Evolutionary conservation across 148 eudicot species (phyloP), one percentile per base, ranked within the genome.

Genomic region (Mesembryanthemum crystallinum): DNA sequence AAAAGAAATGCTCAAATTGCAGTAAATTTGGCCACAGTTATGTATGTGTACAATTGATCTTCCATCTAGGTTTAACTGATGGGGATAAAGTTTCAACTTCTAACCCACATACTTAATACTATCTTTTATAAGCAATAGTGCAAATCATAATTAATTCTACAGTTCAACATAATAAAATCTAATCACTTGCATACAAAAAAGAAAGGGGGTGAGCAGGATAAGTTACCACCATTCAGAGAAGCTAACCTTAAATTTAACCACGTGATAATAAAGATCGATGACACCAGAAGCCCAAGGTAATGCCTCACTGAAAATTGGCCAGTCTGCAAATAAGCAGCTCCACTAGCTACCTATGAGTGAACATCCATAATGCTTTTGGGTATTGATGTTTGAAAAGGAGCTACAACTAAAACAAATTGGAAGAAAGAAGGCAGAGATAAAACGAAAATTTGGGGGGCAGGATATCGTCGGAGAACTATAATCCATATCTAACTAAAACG

Each of bases 171-270:
- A 23, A 3, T 55, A 39, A 58, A 13, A 11, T 39, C 43, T 23
- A 21, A 58, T 58, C 25, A 42, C 28, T 21, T 76, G 11, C 57
- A 59, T 21, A 18, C 15, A 23, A 62, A 25, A 73, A 27, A 59
- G 11, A 9, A 59, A 5, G 12, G 39, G 47, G 18, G 21, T 3
- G 20, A 6, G 45, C 14, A 23, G 18, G n/a, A 13, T 25, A 52
- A 76, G 54, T 33, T 39, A 30, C 0, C 42, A 29, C 39, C 23
- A 21, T 15, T 35, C 27, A 57, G 60, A 47, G 42, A 77, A 77
- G 54, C 83, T 80, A 69, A 92, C 96, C 98, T 92, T 80, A 95
- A 77, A 82, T 95, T 95, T 25, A 92, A 90, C 98, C 98, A 95
- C 71, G 98, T 78, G 66, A 95, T 88, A 74, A 95, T 79, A 71